Evolutionary conservation across 768 basidiomycete genomes (phyloP), one percentile per base, ranked within the genome.

Genomic region (Boletellus ananas): DNA sequence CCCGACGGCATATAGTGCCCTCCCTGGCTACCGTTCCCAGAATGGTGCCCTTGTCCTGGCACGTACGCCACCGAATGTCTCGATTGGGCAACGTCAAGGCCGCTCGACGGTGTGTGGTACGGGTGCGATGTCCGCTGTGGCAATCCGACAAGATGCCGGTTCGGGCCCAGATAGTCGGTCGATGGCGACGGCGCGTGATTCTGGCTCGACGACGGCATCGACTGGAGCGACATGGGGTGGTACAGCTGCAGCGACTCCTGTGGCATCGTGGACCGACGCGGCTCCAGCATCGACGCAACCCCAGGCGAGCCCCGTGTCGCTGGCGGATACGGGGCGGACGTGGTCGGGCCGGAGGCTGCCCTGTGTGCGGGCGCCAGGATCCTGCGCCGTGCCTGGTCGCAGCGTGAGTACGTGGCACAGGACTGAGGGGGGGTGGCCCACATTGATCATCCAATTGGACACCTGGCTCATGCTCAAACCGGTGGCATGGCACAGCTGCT

Each of bases 371-470:
- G 88, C 10, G 89, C 88, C 51, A 91, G 79, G 63, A 90, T 90
- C 57, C 88, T 83, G 53, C 88, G 80, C 20, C 88, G 79, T 56
- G 88, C 88, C 88, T 90, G 63, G 31, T 54, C 48, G 50, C 42
- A 47, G 23, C n/a, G 52, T 56, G 54, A 41, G 49, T 51, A 43
- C 25, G 34, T 39, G 45, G 51, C 33, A 49, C 39, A 45, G 20
- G 42, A 49, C 29, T 49, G 44, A 52, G 8, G 74, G 70, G 37
- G 9, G 29, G 43, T 17, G 51, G 71, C 80, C 45, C 47, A 80
- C 90, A 59, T 92, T 92, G 62, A 92, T 92, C 90, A 92, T 92
- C 90, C 90, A 92, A 66, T 92, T 92, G 45, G 87, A 90, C 1
- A 92, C 88, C 68, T 93, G 90, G 69, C 78, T 82, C 88, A 92